A percentile compares a stretch with the other conserved stretches of the same genome.
These are phyloP conservation scores for Melaleuca alternifolia DNA, from an alignment of 345 rosid genomes.

Conservation along the genomic window DNA sequence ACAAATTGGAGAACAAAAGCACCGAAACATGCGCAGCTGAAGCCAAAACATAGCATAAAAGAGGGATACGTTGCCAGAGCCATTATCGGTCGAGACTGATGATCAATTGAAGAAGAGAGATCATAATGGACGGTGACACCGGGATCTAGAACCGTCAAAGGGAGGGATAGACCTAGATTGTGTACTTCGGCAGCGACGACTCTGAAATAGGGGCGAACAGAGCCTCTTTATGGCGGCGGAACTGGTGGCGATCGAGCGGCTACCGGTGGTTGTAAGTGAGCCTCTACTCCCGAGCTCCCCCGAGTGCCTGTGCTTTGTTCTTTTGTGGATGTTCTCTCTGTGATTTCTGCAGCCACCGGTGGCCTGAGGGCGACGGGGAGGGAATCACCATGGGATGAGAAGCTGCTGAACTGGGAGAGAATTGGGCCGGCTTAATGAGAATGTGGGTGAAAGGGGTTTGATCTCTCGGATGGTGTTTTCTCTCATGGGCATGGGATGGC, in stretches of 20 bases:
- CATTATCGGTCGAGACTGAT: rapidly evolving
- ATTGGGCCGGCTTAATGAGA: not conserved
- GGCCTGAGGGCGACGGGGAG: not conserved
- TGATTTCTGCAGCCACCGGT: not conserved
- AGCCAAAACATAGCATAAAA: not conserved
- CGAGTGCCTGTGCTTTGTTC: too few species aligned
- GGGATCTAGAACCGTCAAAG: not conserved
- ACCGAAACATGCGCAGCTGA: not conserved
- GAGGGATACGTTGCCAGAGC: not conserved
- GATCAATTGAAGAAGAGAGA: not conserved
- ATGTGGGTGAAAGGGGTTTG: too few species aligned
- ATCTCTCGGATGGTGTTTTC: not conserved
- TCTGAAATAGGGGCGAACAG: not conserved
- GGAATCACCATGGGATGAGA: too few species aligned
- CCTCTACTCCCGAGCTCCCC: too few species aligned
- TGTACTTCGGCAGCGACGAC: not conserved
- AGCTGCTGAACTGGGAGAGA: not conserved
- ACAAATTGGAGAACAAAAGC: not conserved
- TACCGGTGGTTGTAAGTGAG: too few species aligned
- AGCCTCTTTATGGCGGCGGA: not conserved
- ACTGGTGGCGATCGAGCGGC: not conserved
- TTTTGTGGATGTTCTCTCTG: not conserved
- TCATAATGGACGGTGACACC: not conserved
- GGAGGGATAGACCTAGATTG: not conserved
- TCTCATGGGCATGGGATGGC: not conserved